Base-by-base conservation (phyloP, 345 rosid genomes). In the Gynandropsis gynandra region DNA sequence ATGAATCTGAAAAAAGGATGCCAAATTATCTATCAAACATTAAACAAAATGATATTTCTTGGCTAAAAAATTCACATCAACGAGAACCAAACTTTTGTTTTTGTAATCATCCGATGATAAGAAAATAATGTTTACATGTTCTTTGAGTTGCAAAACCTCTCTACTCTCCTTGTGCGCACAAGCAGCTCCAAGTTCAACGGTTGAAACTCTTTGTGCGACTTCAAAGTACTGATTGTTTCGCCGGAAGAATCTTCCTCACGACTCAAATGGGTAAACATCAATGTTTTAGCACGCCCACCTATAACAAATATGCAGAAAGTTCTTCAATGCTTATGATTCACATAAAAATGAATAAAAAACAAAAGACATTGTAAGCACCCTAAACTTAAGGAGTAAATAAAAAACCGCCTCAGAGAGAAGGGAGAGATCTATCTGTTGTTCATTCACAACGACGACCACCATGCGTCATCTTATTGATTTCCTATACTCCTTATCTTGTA, bases 251-350 rank as follows among this genome's bases (percentile, higher is more conserved):
- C 87, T 52, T 56, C 87, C 61, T 92, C 93, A 1, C 96, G 95
- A 59, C 90, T 87, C 58, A 82, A 65, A 69, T 92, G 97, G 54
- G 95, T 89, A 75, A 92, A 81, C 97, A 87, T 92, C 54, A 87
- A 61, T 10, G 93, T 87, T 59, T 92, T 87, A 0, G 95, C 95
- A 65, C 74, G 80, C 16, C 98, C 95, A 50, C 96, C 92, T 88
- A 69, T 19, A 52, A 13, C 37, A 59, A 52, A 7, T 35, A 54
- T 50, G 52, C 40, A 52, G 16, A 40, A 13, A 46, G 15, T 7
- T 29, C 9, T 3, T 51, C 1, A 58, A 56, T 34, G 44, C 5
- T 3, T 9, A 4, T 31, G 27, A 7, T 39, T 32, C 40, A 11
- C 9, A 19, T 47, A 54, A 33, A 35, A 50, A 16, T 38, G 47